Evolutionary conservation across 148 eudicot species (phyloP), one percentile per base, ranked within the genome.

Genomic region (Salicornia ramosissima): DNA sequence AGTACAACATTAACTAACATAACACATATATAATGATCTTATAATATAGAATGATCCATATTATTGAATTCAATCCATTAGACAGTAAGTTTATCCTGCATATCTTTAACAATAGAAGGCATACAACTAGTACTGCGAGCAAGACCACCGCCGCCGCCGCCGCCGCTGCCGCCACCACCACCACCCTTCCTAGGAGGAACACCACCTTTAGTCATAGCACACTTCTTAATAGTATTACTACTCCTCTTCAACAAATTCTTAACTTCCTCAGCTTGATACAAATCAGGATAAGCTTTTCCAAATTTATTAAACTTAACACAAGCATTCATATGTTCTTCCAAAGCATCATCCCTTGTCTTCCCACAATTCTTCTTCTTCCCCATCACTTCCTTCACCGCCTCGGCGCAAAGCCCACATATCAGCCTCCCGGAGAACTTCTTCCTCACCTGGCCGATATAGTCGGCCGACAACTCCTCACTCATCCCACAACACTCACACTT

Each of bases 401-500:
- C 93, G 0, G 85, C 71, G 28, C 93, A 88, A 28, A 88, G 56
- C 65, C 93, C 93, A 16, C 93, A 86, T 15, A 88, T 65, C 78
- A 80, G 28, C 83, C 70, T 83, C 8, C 92, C 92, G 0, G 75
- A 67, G 47, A 64, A 79, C 61, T 71, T 78, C 21, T 52, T 73
- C 11, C 80, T 81, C 30, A 82, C 74, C 6, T 65, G 53, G 7
- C 69, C 77, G 0, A 88, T 80, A 78, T 86, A 88, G 69, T 82
- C 86, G 0, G 61, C 69, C 2, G 92, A 83, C 71, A 87, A 86
- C 83, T 88, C 92, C 78, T 88, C 90, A 11, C 71, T 76, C 85
- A 88, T 74, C 18, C 92, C 90, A 66, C 93, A 88, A 58, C 93
- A 88, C 85, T 88, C 93, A 77, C 90, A 88, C 69, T 86, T 84